Evolutionary conservation across 805 yeast genomes (phyloP).

Genomic region (Candida taoyuanica): DNA sequence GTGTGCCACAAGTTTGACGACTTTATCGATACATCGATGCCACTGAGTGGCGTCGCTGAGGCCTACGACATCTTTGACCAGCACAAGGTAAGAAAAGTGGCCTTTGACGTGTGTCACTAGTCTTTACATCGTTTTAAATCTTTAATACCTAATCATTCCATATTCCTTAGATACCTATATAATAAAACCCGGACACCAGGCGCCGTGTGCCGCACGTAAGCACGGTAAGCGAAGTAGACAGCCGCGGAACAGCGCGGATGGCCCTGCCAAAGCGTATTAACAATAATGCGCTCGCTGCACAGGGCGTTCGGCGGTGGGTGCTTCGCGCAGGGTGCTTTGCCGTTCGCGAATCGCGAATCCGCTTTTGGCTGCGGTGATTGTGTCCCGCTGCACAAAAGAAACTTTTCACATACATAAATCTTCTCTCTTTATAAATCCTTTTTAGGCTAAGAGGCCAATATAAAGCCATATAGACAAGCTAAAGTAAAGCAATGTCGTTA

Average conservation of each 20-base stretch:
- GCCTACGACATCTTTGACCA: slow-evolving; percentile 49
- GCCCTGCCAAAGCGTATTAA: too few species aligned
- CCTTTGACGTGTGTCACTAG: slow-evolving; percentile 30
- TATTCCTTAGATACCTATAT: too few species aligned
- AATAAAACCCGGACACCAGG: too few species aligned
- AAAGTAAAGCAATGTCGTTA: background rate
- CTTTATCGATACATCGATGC: slow-evolving; percentile 47
- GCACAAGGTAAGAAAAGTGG: slow-evolving; percentile 52
- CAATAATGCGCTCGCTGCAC: too few species aligned
- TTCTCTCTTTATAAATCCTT: background rate
- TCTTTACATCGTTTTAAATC: background rate
- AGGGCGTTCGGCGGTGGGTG: too few species aligned
- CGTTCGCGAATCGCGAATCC: too few species aligned
- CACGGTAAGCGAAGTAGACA: too few species aligned
- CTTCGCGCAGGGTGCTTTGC: too few species aligned
- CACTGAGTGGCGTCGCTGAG: slow-evolving; percentile 39
- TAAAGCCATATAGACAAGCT: background rate
- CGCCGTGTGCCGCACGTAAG: too few species aligned
- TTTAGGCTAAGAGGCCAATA: background rate
- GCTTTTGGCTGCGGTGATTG: too few species aligned
- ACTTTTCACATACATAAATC: background rate
- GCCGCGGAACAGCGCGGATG: too few species aligned
- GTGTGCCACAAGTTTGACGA: slow-evolving; percentile 41
- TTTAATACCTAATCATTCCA: too few species aligned
- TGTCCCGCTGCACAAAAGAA: background rate